phyloP scores from a whole-genome alignment of 805 yeast species.

The Yarrowia sp. region DNA sequence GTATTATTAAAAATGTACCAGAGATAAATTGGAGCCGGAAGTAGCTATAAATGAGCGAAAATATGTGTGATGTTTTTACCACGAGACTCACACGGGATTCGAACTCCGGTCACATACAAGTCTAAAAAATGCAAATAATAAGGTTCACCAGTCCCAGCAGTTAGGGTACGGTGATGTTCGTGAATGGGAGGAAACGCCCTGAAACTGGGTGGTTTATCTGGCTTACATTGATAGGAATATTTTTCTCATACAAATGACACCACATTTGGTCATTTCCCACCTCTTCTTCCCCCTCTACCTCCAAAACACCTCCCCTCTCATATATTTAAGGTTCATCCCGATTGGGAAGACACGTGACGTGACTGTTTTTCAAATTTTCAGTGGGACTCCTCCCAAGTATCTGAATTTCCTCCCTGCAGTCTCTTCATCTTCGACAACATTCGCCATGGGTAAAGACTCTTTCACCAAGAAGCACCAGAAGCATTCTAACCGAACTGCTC shows the following conservation, averaged over 20 bases:
- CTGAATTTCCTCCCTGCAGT: neutral
- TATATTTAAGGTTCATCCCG: neutral
- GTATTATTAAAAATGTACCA: no score
- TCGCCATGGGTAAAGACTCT: constrained; percentile 93
- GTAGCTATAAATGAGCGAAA: no score
- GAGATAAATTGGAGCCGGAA: no score
- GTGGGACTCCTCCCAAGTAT: neutral
- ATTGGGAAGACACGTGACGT: neutral
- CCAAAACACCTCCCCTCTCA: neutral
- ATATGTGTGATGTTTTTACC: no score
- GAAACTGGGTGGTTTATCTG: no score
- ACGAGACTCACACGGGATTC: no score
- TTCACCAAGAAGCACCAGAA: constrained; percentile 93
- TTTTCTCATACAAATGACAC: neutral
- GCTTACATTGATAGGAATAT: no score
- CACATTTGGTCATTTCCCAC: neutral
- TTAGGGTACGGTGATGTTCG: no score
- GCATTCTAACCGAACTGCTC: constrained; percentile 97
- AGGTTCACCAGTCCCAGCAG: no score
- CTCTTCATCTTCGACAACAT: constrained; percentile 5
- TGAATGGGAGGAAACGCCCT: no score
- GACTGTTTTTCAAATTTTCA: neutral
- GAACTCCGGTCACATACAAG: no score
- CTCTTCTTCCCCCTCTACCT: neutral
- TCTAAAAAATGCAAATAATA: no score